Evolutionary conservation across 2,329 filamentous ascomycete genomes (phyloP).

Genomic region (Cyphellophora attinorum): DNA sequence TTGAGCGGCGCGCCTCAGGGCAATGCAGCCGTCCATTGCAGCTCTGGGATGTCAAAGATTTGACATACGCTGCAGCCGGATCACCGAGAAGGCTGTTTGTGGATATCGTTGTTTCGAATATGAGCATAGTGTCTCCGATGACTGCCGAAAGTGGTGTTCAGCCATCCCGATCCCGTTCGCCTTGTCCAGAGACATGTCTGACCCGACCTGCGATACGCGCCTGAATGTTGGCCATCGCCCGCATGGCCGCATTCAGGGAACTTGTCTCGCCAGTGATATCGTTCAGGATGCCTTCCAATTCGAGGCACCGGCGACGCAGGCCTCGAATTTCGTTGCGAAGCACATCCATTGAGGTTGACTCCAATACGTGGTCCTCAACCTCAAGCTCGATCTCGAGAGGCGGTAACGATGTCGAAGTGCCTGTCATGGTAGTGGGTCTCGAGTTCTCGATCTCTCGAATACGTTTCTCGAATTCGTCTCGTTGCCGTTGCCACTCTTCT

Average conservation of each 20-base stretch:
- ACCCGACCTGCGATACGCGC: neutral
- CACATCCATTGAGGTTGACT: constrained; percentile 15
- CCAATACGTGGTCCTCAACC: neutral
- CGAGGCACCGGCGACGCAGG: constrained; percentile 12
- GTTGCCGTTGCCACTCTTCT: constrained; percentile 25
- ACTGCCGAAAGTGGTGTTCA: too few relatives aligned
- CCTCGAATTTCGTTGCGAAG: constrained; percentile 16
- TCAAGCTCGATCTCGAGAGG: neutral
- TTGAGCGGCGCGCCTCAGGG: too few relatives aligned
- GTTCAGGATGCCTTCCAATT: constrained; percentile 14
- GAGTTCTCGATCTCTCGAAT: constrained; percentile 26
- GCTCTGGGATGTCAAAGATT: too few relatives aligned
- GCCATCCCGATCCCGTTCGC: too few relatives aligned
- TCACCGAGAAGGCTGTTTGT: too few relatives aligned
- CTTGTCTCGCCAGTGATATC: constrained; percentile 14
- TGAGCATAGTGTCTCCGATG: too few relatives aligned
- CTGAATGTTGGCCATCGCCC: constrained; percentile 24
- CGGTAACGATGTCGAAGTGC: neutral
- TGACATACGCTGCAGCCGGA: too few relatives aligned
- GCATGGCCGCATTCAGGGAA: constrained; percentile 13
- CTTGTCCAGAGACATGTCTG: too few relatives aligned
- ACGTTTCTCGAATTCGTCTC: constrained; percentile 23
- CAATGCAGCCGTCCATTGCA: too few relatives aligned
- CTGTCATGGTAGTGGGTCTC: neutral
- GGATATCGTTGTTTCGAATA: too few relatives aligned